Evolutionary conservation across 1,284 basidiomycete species (phyloP), one percentile per base, ranked within the genome.

Genomic region (Microbotryum saponariae): DNA sequence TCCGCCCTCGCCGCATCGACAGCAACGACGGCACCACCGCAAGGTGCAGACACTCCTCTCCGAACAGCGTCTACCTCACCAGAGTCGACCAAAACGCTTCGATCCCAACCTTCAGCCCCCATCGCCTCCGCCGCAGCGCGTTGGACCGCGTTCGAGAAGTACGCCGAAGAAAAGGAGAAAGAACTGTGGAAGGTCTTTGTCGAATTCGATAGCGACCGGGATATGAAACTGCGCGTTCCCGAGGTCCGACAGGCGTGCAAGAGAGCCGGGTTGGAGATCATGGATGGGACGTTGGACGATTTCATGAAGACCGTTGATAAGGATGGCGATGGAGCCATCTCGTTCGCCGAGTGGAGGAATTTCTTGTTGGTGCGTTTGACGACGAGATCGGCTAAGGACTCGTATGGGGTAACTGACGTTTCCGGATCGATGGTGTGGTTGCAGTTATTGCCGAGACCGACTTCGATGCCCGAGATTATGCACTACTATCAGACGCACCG

Each of bases 331-430:
- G 67, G 68, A 31, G 60, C 57, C 56, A 82, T 96, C 73, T 85
- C 80, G 62, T 97, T 93, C 76, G 79, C 80, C 60, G 87, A 94
- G 73, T 96, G 94, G 75, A 81, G 92, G 55, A 88, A 94, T 77
- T 93, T 91, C 75, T 80, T 97, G 56, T 80, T 96, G 56, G 82
- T 66, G 25, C 31, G 66, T 56, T 29, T 4, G 27, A 6, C 6
- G 21, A 50, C 37, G 37, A 18, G 48, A 50, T 23, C n/a, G 12
- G 48, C 12, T 23, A 16, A 14, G 27, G 12, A 20, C 6, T 23
- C 20, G 21, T 23, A 27, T 50, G 20, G 2, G 21, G 1, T 18
- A 6, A 42, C 14, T 42, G 4, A 42, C 37, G 14, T 42, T 42
- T 42, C 8, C 6, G 10, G 5, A 16, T 5, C 37, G 9, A 23